phyloP scores from a whole-genome alignment of 306 rosid species.

The Neltuma alba region DNA sequence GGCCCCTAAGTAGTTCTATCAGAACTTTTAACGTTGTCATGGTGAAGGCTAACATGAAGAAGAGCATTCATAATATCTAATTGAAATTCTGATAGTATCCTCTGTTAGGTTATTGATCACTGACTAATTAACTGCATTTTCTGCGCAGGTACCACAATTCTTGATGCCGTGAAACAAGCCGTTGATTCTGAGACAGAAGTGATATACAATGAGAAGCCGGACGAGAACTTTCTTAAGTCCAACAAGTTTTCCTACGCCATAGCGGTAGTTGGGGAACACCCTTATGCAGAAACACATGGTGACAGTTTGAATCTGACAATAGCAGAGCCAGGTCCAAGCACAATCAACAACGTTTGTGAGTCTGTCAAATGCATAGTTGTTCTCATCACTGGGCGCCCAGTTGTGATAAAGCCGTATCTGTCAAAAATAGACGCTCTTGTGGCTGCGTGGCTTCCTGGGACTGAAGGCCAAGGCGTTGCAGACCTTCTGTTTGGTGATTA shows the following conservation, averaged over 20 bases:
- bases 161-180: conserved; percentile 67
- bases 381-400: conserved; percentile 85
- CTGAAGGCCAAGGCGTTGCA: conserved; percentile 92
- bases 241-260: conserved; percentile 66
- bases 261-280: conserved; percentile 86
- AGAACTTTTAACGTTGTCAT: too few relatives aligned
- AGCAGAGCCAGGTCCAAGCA: conserved; percentile 72
- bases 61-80: too few relatives aligned
- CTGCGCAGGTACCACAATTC: conserved; percentile 80
- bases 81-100: conserved; percentile 1
- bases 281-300: conserved; percentile 81
- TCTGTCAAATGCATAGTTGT: conserved; percentile 69
- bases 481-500: conserved; percentile 74
- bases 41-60: too few relatives aligned
- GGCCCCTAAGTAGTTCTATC: too few relatives aligned
- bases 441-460: conserved; percentile 98
- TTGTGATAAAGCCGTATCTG: conserved; percentile 76
- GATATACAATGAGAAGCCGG: conserved; percentile 77
- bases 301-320: conserved; percentile 78
- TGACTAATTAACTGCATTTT: neutral
- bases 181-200: conserved; percentile 71
- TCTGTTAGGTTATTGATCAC: neutral
- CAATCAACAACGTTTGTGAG: conserved; percentile 71
- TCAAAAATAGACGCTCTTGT: conserved; percentile 72
- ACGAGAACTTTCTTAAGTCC: conserved; percentile 64